phyloP scores from a whole-genome alignment of 139 green algal genomes.

The Tetraselmis striata region DNA sequence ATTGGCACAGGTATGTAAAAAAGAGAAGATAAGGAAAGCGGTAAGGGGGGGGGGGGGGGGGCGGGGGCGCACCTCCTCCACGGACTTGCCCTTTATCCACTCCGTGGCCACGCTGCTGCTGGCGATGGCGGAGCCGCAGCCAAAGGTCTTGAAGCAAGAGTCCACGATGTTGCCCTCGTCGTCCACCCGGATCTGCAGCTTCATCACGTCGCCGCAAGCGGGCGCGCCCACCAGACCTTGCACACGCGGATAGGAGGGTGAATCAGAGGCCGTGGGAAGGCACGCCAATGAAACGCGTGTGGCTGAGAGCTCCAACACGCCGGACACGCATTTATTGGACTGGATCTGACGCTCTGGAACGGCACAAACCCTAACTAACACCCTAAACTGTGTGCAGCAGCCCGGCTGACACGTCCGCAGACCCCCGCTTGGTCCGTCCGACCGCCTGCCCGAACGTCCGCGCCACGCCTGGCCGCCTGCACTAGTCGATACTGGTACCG shows the following conservation, averaged over 20 bases:
- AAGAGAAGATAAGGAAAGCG: too few species aligned
- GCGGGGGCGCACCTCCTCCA: conserved; percentile 63
- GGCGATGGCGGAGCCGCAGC: conserved; percentile 95
- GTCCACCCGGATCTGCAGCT: conserved; percentile 95
- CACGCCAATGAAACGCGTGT: neutral
- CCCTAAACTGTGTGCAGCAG: neutral
- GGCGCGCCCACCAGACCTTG: conserved; percentile 77
- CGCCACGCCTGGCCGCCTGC: too few species aligned
- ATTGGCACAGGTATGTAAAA: too few species aligned
- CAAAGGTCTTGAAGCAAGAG: conserved; percentile 99
- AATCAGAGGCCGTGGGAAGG: neutral
- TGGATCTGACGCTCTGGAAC: too few species aligned
- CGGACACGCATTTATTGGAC: neutral
- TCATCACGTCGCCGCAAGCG: conserved; percentile 99
- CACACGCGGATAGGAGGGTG: neutral
- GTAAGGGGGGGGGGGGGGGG: too few species aligned
- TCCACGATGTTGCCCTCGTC: conserved; percentile 91
- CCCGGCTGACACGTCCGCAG: neutral
- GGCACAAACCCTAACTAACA: neutral
- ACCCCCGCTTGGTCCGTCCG: too few species aligned
- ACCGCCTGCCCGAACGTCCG: too few species aligned
- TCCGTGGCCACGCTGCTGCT: conserved; percentile 91
- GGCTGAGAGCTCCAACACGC: neutral
- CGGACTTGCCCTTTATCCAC: conserved; percentile 81
- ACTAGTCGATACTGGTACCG: too few species aligned